A percentile compares a stretch with the other conserved stretches of the same genome.
Conservation (phyloP, 1,284 basidiomycete genomes). For the Cryptococcus sp. region DNA sequence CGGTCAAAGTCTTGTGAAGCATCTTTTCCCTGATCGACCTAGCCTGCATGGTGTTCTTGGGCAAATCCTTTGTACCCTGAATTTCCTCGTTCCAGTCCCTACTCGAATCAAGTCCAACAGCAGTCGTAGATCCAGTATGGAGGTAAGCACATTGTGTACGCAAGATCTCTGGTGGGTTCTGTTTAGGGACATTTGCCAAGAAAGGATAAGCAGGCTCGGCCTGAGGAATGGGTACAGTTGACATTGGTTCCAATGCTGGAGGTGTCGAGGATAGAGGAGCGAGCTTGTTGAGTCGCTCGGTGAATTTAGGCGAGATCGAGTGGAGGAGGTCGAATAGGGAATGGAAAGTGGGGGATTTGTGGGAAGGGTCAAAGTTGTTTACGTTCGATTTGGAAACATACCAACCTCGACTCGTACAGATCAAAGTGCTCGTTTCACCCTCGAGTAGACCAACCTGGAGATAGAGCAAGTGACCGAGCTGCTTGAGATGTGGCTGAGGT, state of each 20-base stretch:
- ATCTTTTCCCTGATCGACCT: conserved; percentile 55
- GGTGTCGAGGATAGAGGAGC: conserved; percentile 32
- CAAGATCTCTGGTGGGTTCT: conserved; percentile 49
- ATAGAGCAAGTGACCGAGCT: conserved; percentile 56
- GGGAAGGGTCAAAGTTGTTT: conserved; percentile 50
- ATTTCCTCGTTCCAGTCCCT: conserved; percentile 61
- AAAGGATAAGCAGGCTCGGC: conserved; percentile 54
- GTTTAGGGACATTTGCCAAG: conserved; percentile 47
- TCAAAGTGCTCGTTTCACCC: conserved; percentile 54
- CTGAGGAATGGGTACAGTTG: conserved; percentile 53
- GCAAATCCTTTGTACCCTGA: conserved; percentile 55
- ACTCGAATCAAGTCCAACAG: conserved; percentile 53
- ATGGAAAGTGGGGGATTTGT: conserved; percentile 44
- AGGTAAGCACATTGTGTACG: conserved; percentile 57
- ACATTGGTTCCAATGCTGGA: conserved; percentile 43
- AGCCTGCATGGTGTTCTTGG: conserved; percentile 51
- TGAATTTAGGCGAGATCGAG: conserved; percentile 48
- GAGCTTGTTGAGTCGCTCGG: conserved; percentile 43
- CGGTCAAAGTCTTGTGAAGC: conserved; percentile 53
- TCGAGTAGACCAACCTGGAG: conserved; percentile 55
- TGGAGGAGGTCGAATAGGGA: conserved; percentile 55
- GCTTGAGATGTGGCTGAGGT: conserved; percentile 53
- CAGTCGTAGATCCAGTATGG: conserved; percentile 52
- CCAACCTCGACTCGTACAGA: conserved; percentile 55
- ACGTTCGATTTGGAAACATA: conserved; percentile 52